Percentiles rank a stretch among this genome's conserved stretches.
phyloP scores from a whole-genome alignment of 768 basidiomycete species.

The Lepiota venenata region DNA sequence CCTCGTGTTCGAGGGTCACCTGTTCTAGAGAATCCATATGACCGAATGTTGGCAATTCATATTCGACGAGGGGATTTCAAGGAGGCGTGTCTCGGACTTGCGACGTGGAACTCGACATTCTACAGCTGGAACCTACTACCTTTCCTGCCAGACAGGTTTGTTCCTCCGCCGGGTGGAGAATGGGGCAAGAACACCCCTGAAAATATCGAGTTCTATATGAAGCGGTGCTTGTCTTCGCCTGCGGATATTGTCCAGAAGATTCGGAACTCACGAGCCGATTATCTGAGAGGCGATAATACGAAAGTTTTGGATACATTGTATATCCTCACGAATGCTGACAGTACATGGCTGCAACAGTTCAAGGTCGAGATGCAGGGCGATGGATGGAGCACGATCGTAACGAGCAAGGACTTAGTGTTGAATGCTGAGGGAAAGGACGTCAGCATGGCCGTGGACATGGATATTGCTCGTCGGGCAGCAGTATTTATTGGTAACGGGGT shows the following conservation, averaged over 20 bases:
- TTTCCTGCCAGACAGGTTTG: slow-evolving; percentile 42
- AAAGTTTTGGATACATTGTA: slow-evolving; percentile 39
- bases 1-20: slow-evolving; percentile 24
- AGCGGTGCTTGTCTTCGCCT: slow-evolving; percentile 43
- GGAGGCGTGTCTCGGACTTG: slow-evolving; percentile 37
- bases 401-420: slow-evolving; percentile 41
- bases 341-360: slow-evolving; percentile 40
- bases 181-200: slow-evolving; percentile 35
- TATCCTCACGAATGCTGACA: slow-evolving; percentile 48
- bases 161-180: slow-evolving; percentile 33
- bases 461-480: slow-evolving; percentile 44
- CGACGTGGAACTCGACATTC: slow-evolving; percentile 40
- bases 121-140: slow-evolving; percentile 47
- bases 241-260: slow-evolving; percentile 39
- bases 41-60: slow-evolving; percentile 48
- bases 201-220: slow-evolving; percentile 34
- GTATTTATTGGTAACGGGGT: slow-evolving; percentile 58
- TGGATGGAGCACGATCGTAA: slow-evolving; percentile 44
- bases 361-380: slow-evolving; percentile 33
- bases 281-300: slow-evolving; percentile 20
- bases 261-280: slow-evolving; percentile 33
- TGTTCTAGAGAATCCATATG: slow-evolving; percentile 33
- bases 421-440: slow-evolving; percentile 45
- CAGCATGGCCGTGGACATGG: slow-evolving; percentile 52
- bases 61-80: slow-evolving; percentile 50